These are phyloP conservation scores for Penicillium sp. DNA, from an alignment of 2,329 filamentous ascomycete genomes.

Conservation along the genomic window DNA sequence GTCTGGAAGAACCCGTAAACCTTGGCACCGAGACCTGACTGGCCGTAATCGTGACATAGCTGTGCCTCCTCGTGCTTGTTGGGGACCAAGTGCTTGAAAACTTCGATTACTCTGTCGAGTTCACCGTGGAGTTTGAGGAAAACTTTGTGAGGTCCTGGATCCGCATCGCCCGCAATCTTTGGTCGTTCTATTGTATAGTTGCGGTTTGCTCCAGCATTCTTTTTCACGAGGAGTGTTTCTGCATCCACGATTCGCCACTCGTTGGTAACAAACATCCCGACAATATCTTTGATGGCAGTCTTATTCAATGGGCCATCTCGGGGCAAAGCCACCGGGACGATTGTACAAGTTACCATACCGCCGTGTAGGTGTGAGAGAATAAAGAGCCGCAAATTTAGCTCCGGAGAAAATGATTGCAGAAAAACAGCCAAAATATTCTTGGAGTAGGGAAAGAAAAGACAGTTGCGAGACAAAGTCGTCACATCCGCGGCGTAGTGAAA, in stretches of 20 bases:
- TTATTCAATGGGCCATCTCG: no score
- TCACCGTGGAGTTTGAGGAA: slow-evolving; percentile 17
- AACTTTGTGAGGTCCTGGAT: slow-evolving; percentile 15
- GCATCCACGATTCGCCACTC: slow-evolving; percentile 24
- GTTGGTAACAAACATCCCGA: slow-evolving; percentile 17
- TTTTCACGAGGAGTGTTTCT: slow-evolving; percentile 13
- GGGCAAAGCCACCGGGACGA: no score
- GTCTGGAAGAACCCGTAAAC: slow-evolving; percentile 26
- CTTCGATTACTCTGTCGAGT: slow-evolving; percentile 4
- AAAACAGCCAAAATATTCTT: no score
- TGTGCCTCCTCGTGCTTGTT: slow-evolving; percentile 23
- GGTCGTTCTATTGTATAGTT: slow-evolving; percentile 22
- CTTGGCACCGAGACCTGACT: slow-evolving; percentile 20
- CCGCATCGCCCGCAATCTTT: neutral
- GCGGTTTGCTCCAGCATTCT: slow-evolving; percentile 19
- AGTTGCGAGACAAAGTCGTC: no score
- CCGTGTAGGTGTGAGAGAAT: no score
- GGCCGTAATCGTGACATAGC: slow-evolving; percentile 23
- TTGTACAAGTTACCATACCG: no score
- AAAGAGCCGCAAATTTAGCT: no score
- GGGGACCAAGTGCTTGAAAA: slow-evolving; percentile 22
- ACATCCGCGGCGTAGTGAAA: no score
- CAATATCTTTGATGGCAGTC: slow-evolving; percentile 19
- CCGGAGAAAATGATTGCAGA: no score
- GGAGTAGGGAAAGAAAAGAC: no score